These are phyloP conservation scores for Russula brevipes DNA, from an alignment of 768 basidiomycete genomes.

Conservation along the genomic window DNA sequence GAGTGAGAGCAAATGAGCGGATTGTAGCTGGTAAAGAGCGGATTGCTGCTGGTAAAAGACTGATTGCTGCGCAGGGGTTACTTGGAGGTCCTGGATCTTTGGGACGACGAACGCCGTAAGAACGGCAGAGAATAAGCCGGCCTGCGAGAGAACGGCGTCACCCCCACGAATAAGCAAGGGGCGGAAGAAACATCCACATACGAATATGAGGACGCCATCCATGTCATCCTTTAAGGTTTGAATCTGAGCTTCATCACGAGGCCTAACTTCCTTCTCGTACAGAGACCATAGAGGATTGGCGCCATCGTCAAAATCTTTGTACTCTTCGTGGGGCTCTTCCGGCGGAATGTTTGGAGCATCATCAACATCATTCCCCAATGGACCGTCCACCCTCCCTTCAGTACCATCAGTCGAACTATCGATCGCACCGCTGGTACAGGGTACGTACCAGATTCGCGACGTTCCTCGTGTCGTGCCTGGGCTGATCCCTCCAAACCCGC, in stretches of 20 bases:
- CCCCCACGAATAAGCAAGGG: neutral
- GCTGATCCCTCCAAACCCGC: too few relatives aligned
- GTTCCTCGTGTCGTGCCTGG: too few relatives aligned
- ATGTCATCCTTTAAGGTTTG: neutral
- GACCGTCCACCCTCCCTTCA: neutral
- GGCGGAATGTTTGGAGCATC: neutral
- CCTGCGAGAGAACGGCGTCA: neutral
- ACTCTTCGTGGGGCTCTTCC: neutral
- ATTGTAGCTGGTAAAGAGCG: neutral
- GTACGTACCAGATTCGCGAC: too few relatives aligned
- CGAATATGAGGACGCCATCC: neutral
- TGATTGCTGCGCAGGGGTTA: neutral
- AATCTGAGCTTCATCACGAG: neutral
- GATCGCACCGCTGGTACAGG: neutral
- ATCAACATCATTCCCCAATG: neutral
- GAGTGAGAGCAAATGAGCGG: neutral
- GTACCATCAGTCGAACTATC: neutral
- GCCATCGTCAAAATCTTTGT: neutral
- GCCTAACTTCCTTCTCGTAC: neutral
- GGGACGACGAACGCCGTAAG: neutral
- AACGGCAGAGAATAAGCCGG: constrained; percentile 9
- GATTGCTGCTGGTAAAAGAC: neutral
- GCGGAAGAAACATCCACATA: neutral
- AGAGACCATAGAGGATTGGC: neutral
- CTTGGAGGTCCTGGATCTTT: neutral